Base-by-base conservation (phyloP, 495 filamentous ascomycete genomes). In the Clohesyomyces aquaticus region DNA sequence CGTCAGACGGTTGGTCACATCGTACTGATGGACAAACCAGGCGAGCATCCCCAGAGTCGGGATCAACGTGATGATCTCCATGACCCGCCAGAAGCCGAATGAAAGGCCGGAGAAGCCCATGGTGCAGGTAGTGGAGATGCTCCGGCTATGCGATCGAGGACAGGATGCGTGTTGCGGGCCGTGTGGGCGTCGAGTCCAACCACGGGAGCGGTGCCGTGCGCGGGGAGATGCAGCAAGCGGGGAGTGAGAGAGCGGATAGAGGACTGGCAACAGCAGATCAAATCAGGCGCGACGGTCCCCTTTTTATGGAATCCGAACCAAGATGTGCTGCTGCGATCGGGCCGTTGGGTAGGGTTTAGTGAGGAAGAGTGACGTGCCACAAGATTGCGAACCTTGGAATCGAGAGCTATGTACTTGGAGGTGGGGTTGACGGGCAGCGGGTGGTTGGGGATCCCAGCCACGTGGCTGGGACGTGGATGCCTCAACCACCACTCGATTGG, bases 21-120 rank as follows among this genome's bases (percentile, higher is more conserved):
- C 78, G 78, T 86, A 92, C 72, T 82, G 81, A 77, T 93, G 73
- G 71, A 96, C 88, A 73, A 96, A 95, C 69, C 84, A 96, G 72
- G 88, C 83, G 71, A 96, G 83, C 83, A 96, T 93, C 78, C 91
- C 92, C 69, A 96, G 80, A 60, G 87, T 89, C 18, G 92, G 92
- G 76, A 94, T 91, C 81, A 95, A 75, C 43, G 90, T 93, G 77
- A 88, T 67, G 77, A 96, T 89, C 76, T 96, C 83, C 71, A 85
- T 75, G 75, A 95, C 76, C 58, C 92, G 90, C 84, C 88, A 91
- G 72, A 87, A 88, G 80, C 87, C 82, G 83, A 96, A 96, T 75
- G 92, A 83, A 56, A 96, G 73, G 67, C 87, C 88, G 74, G 74
- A 71, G 69, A 77, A 48, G 6, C 66, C 61, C 71, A 74, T 77